A percentile compares a stretch with the other conserved stretches of the same genome.
Evolutionary conservation across 2,329 filamentous ascomycete genomes (phyloP).

Genomic region (Pyrenophora seminiperda): DNA sequence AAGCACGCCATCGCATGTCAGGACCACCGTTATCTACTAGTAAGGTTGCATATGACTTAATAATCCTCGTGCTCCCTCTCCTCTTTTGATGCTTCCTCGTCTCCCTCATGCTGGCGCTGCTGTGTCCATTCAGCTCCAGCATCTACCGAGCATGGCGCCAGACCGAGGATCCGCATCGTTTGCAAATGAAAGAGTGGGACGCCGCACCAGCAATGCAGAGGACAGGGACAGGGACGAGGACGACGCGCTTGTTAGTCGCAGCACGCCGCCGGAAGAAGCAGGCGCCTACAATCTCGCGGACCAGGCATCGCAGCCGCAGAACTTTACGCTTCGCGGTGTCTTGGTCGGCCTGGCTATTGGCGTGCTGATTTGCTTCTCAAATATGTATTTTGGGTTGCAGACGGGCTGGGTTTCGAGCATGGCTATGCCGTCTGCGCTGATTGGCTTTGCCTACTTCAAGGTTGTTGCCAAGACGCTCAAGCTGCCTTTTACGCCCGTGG

Average conservation of each 20-base stretch:
- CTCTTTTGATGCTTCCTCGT: neutral
- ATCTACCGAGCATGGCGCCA: constrained; percentile 39
- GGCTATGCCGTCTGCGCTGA: constrained; percentile 94
- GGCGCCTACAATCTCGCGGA: constrained; percentile 36
- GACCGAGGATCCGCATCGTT: constrained; percentile 38
- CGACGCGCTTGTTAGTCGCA: constrained; percentile 20
- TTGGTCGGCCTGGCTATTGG: constrained; percentile 81
- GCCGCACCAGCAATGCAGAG: constrained; percentile 24
- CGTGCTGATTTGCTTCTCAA: constrained; percentile 90
- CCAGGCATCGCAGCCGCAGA: constrained; percentile 57
- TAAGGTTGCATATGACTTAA: constrained; percentile 5
- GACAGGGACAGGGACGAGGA: constrained; percentile 18
- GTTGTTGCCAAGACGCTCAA: constrained; percentile 72
- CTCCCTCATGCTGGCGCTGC: constrained; percentile 8
- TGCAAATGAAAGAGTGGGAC: constrained; percentile 30
- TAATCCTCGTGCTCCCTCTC: too few relatives aligned
- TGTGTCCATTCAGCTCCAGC: constrained; percentile 26
- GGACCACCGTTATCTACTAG: constrained; percentile 8
- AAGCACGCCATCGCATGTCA: constrained; percentile 27
- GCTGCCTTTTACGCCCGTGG: constrained; percentile 87
- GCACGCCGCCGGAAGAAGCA: constrained; percentile 24
- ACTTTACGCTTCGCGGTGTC: constrained; percentile 85
- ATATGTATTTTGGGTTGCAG: constrained; percentile 98
- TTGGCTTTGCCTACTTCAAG: constrained; percentile 94
- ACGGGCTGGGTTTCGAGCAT: constrained; percentile 85